Base-by-base conservation (phyloP, 495 filamentous ascomycete genomes). In the Podospora australis region DNA sequence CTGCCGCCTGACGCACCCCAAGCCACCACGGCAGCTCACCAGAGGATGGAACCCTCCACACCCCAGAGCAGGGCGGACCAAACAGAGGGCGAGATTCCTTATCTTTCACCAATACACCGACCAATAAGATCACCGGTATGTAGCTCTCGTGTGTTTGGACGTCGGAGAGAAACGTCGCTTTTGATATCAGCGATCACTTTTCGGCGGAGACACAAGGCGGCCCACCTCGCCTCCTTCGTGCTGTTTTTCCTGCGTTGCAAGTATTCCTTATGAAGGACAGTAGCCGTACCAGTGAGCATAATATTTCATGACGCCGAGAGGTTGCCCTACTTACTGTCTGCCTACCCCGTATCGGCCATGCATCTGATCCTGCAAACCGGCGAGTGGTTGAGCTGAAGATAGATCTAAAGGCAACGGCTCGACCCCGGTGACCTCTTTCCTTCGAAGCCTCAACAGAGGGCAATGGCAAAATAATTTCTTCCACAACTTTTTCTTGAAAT, bases 11-110 rank as follows among this genome's bases (percentile, higher is more conserved):
- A 48, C 39, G 49, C 53, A 56, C 48, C 40, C 50, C 48, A 32
- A 30, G 2, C n/a, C n/a, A n/a, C n/a, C n/a, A n/a, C n/a, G n/a
- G n/a, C n/a, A n/a, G n/a, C n/a, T n/a, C n/a, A n/a, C n/a, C 53
- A 48, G 29, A 30, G n/a, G 8, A 41, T 44, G 10, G 22, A 28
- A 46, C 35, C 49, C n/a, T n/a, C n/a, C n/a, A n/a, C 49, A 49
- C 39, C 40, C 50, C 39, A 47, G 50, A 51, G 23, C 24, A 48
- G 28, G 46, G 50, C 40, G 47, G 41, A 44, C 57, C 54, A 60
- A 48, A 58, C 52, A 58, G 52, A 57, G 14, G 26, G 44, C 13
- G 32, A 32, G 25, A 28, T 40, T 61, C 44, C 59, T 58, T 62
- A 58, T 58, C 56, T 54, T 44, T 58, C 25, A 38, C 45, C 49